These are phyloP conservation scores for Peronospora destructor DNA, from an alignment of 352 stramenopile species.

Conservation along the genomic window DNA sequence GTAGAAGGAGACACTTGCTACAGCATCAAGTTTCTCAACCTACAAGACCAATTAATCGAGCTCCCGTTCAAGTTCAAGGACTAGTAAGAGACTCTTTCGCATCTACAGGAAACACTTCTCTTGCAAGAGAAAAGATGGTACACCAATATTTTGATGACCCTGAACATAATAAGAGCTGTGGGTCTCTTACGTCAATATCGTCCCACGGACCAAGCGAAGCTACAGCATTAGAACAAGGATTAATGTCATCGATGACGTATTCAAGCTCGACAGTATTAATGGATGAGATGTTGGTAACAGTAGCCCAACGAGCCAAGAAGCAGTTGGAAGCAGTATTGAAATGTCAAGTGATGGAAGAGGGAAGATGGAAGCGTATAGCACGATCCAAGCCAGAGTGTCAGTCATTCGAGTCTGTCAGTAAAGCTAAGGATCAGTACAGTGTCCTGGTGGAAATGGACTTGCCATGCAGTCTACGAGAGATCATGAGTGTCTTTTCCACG, in stretches of 20 bases:
- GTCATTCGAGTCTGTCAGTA: constrained; percentile 43
- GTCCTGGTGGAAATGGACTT: constrained; percentile 57
- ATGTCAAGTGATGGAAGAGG: constrained; percentile 33
- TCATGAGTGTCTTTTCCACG: constrained; percentile 53
- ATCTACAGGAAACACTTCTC: neutral
- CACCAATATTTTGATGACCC: constrained; percentile 2
- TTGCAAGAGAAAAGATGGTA: constrained; percentile 10
- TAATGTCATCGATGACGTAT: constrained; percentile 32
- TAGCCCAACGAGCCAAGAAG: constrained; percentile 37
- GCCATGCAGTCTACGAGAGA: constrained; percentile 45
- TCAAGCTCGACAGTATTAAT: constrained; percentile 27
- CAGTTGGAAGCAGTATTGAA: constrained; percentile 39
- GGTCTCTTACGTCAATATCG: constrained; percentile 17
- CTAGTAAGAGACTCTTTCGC: neutral
- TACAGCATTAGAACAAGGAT: constrained; percentile 21
- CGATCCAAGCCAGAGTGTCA: constrained; percentile 34
- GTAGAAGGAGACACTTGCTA: constrained; percentile 11
- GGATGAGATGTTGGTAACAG: constrained; percentile 27
- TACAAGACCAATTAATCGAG: constrained; percentile 1
- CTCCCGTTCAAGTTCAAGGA: neutral
- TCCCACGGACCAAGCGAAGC: constrained; percentile 16
- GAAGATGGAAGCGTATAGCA: constrained; percentile 38
- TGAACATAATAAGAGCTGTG: constrained; percentile 11
- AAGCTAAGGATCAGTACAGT: constrained; percentile 44
- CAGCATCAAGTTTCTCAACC: constrained; percentile 8